These are phyloP conservation scores for Russula virescens DNA, from an alignment of 768 basidiomycete genomes.

Conservation along the genomic window DNA sequence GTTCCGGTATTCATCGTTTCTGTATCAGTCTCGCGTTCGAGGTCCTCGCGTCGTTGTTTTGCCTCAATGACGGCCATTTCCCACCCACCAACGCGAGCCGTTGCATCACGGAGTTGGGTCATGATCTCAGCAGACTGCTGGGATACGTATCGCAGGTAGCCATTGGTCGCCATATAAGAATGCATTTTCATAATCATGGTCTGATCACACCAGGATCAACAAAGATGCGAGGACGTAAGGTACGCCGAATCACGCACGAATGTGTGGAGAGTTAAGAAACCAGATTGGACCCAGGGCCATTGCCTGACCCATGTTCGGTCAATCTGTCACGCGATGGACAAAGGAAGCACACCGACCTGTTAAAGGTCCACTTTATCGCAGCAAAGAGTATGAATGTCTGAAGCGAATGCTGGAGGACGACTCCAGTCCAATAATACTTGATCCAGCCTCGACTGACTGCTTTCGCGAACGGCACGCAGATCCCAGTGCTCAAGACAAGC, in stretches of 20 bases:
- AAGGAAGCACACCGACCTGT: conserved; percentile 42
- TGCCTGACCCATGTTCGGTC: conserved; percentile 41
- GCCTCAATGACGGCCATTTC: conserved; percentile 53
- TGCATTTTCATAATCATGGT: conserved; percentile 96
- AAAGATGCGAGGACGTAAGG: background rate
- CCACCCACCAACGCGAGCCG: conserved; percentile 59
- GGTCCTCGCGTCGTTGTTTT: conserved; percentile 37
- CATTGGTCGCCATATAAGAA: conserved; percentile 87
- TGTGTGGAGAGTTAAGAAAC: conserved; percentile 81
- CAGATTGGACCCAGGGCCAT: conserved; percentile 98
- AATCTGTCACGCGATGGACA: background rate
- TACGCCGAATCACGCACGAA: conserved; percentile 43
- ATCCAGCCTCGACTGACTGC: conserved; percentile 76
- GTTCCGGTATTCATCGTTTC: background rate
- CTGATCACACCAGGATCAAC: conserved; percentile 29
- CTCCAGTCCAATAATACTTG: conserved; percentile 68
- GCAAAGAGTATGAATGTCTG: conserved; percentile 69
- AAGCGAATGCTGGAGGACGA: conserved; percentile 71
- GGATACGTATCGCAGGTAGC: conserved; percentile 59
- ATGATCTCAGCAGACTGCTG: conserved; percentile 43
- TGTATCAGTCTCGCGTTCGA: conserved; percentile 33
- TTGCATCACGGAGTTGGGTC: conserved; percentile 41
- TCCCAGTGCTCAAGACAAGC: conserved; percentile 66
- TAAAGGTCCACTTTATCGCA: conserved; percentile 87
- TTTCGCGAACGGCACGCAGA: conserved; percentile 82